These are phyloP conservation scores for Kondoa subrosea DNA, from an alignment of 768 basidiomycete species.

Conservation along the genomic window DNA sequence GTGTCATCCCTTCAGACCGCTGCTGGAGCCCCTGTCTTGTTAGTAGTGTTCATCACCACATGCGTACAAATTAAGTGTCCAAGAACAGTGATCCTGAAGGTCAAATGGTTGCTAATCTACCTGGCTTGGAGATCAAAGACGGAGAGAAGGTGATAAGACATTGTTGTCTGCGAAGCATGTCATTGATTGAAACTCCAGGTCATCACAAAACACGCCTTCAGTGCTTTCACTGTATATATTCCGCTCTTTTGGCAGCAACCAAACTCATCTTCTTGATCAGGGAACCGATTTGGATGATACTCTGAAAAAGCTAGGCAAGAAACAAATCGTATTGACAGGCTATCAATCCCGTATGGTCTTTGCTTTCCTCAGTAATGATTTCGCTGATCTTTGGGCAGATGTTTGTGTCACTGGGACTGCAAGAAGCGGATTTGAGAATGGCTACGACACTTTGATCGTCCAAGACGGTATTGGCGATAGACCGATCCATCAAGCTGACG, in stretches of 20 bases:
- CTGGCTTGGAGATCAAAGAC: conserved; percentile 11
- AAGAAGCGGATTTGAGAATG: conserved; percentile 16
- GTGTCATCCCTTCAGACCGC: no score
- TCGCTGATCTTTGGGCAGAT: background rate
- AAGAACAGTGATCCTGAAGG: no score
- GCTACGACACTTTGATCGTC: conserved; percentile 20
- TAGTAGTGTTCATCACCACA: no score
- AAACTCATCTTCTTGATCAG: no score
- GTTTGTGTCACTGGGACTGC: conserved; percentile 23
- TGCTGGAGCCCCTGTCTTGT: no score
- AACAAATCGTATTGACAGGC: conserved; percentile 19
- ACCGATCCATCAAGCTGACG: background rate
- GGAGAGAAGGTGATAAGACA: conserved; percentile 19
- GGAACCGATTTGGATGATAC: conserved; percentile 18
- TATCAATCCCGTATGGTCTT: conserved; percentile 15
- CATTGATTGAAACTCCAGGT: no score
- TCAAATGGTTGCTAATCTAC: conserved; percentile 9
- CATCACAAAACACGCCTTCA: no score
- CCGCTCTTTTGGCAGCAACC: no score
- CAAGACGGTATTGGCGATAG: conserved; percentile 20
- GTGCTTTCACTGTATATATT: no score
- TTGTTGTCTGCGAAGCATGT: no score
- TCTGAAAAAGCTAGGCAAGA: conserved; percentile 12
- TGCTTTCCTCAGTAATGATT: background rate
- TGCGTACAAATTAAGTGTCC: no score